A percentile compares a stretch with the other conserved stretches of the same genome.
Conservation (phyloP, 2,329 filamentous ascomycete genomes). For the Tolypocladium nubicola region DNA sequence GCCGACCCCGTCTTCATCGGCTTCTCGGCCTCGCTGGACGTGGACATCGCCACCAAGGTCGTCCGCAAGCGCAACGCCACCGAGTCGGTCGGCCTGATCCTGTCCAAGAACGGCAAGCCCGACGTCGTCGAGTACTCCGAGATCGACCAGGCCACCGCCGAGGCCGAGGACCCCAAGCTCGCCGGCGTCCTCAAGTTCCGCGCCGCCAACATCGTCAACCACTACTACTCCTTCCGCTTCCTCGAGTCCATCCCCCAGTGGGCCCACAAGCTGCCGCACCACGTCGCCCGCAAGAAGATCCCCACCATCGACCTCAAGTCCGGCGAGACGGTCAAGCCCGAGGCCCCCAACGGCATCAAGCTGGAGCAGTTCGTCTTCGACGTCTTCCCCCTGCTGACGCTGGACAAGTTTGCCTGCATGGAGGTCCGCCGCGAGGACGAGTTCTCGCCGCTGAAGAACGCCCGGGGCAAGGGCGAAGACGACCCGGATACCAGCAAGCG, state of each 20-base stretch:
- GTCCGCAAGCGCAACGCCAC: slow-evolving; percentile 95
- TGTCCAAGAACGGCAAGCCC: slow-evolving; percentile 90
- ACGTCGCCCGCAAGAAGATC: slow-evolving; percentile 98
- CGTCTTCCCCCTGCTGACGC: slow-evolving; percentile 80
- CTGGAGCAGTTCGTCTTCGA: slow-evolving; percentile 99
- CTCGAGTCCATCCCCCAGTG: slow-evolving; percentile 82
- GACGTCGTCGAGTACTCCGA: slow-evolving; percentile 99
- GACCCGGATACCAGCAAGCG: slow-evolving; percentile 86
- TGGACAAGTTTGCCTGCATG: slow-evolving; percentile 88
- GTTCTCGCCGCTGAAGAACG: slow-evolving; percentile 96
- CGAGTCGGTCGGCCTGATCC: slow-evolving; percentile 88
- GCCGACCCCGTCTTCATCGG: slow-evolving; percentile 93
- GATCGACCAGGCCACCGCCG: slow-evolving; percentile 80
- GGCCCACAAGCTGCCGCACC: slow-evolving; percentile 80
- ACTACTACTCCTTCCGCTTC: slow-evolving; percentile 96
- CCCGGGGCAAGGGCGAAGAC: slow-evolving; percentile 74
- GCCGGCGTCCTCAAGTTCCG: slow-evolving; percentile 83
- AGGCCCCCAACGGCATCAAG: slow-evolving; percentile 96
- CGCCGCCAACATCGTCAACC: slow-evolving; percentile 98
- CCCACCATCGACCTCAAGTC: slow-evolving; percentile 67
- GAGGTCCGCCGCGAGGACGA: slow-evolving; percentile 96
- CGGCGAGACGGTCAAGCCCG: slow-evolving; percentile 76
- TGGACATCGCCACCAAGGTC: slow-evolving; percentile 98
- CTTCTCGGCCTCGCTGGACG: slow-evolving; percentile 76
- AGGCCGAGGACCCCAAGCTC: slow-evolving; percentile 76